Conservation (phyloP, 345 rosid genomes). For the Heritiera fomes region DNA sequence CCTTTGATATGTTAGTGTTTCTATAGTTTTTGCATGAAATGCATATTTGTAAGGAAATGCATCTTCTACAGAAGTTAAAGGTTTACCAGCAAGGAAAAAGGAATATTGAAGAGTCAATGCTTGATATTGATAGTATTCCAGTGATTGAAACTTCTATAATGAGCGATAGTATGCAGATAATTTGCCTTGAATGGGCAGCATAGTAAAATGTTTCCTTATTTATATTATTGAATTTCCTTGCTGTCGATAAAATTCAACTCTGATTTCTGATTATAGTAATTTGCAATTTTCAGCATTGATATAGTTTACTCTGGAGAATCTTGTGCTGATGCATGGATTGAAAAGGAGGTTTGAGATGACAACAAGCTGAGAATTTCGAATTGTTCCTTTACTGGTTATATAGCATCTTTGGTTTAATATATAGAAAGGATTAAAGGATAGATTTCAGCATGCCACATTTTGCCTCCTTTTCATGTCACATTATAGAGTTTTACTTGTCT, state of each 20-base stretch:
- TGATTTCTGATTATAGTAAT: slow-evolving; percentile 17
- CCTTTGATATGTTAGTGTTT: slow-evolving; percentile 6
- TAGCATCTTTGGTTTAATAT: neutral
- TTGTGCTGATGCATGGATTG: slow-evolving; percentile 95
- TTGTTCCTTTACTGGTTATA: neutral
- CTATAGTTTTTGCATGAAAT: slow-evolving; percentile 4
- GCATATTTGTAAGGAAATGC: neutral
- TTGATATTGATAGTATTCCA: neutral
- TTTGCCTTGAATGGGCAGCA: neutral
- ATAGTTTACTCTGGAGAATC: slow-evolving; percentile 76
- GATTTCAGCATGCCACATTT: neutral
- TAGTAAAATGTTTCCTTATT: neutral
- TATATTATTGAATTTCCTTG: slow-evolving; percentile 6
- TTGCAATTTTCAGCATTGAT: slow-evolving; percentile 61
- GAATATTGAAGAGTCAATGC: slow-evolving; percentile 8
- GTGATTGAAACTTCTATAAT: neutral
- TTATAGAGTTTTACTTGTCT: neutral
- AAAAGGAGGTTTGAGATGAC: slow-evolving; percentile 62
- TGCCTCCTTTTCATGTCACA: neutral
- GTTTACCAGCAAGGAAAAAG: neutral
- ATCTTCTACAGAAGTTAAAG: neutral
- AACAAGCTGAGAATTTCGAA: slow-evolving; percentile 12
- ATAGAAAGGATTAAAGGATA: neutral
- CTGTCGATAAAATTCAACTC: neutral
- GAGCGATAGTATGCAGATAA: neutral